phyloP scores from a whole-genome alignment of 1,139 yeast species.

The Scheffersomyces titani region DNA sequence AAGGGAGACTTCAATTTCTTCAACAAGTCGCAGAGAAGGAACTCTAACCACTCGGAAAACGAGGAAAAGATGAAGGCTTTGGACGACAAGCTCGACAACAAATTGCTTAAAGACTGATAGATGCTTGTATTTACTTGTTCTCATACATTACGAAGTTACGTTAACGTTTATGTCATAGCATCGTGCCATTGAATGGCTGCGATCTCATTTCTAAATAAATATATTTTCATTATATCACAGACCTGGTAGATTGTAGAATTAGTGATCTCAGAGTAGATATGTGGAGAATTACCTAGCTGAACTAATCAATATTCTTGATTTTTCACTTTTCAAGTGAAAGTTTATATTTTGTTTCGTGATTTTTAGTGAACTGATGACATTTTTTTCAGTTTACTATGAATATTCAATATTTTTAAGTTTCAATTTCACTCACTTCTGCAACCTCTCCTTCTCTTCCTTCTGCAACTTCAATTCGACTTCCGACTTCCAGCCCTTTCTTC shows the following conservation, averaged over 20 bases:
- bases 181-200: not conserved
- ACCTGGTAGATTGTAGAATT: not conserved
- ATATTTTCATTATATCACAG: not conserved
- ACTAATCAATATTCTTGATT: not conserved
- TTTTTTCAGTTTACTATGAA: not conserved
- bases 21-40: slow-evolving; percentile 35
- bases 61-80: slow-evolving; percentile 27
- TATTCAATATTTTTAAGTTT: not conserved
- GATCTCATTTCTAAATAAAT: not conserved
- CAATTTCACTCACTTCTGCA: not conserved
- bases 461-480: slow-evolving; percentile 34
- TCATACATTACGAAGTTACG: not conserved
- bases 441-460: slow-evolving; percentile 18
- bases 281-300: not conserved
- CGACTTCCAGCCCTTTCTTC: slow-evolving; percentile 75
- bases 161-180: not conserved
- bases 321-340: not conserved
- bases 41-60: slow-evolving; percentile 40
- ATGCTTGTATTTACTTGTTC: not conserved
- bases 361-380: too few species aligned
- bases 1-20: slow-evolving; percentile 21
- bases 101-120: slow-evolving; percentile 6
- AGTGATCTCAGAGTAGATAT: too few species aligned
- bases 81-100: slow-evolving; percentile 25
- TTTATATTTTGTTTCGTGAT: too few species aligned